Evolutionary conservation across 805 yeast genomes (phyloP).

Genomic region (Millerago galiae): DNA sequence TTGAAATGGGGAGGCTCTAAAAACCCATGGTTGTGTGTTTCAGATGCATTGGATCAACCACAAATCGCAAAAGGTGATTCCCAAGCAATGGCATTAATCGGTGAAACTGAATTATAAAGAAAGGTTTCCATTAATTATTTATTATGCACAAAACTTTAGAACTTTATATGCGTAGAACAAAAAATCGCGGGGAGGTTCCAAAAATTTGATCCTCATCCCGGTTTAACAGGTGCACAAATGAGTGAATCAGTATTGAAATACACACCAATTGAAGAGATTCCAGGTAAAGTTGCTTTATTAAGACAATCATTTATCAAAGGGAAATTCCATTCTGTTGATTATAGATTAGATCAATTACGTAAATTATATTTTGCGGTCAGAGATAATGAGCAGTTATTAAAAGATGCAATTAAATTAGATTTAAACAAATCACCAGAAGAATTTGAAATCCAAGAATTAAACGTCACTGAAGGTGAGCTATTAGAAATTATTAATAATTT

Average conservation of each 20-base stretch:
- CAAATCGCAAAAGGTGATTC: constrained; percentile 60
- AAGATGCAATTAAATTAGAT: constrained; percentile 57
- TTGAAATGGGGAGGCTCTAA: constrained; percentile 91
- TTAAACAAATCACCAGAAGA: constrained; percentile 62
- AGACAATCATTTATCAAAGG: constrained; percentile 31
- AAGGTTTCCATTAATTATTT: background rate
- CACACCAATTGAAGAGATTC: constrained; percentile 6
- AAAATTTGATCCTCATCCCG: background rate
- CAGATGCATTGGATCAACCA: constrained; percentile 66
- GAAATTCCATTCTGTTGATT: constrained; percentile 44
- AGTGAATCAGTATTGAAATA: constrained; percentile 1
- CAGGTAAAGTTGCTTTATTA: constrained; percentile 4
- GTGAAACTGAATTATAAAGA: constrained; percentile 25
- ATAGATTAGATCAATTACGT: constrained; percentile 56
- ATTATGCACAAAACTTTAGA: too few relatives aligned
- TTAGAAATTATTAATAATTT: constrained; percentile 52
- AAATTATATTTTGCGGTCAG: constrained; percentile 57
- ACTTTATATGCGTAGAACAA: too few relatives aligned
- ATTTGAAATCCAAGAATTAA: constrained; percentile 52
- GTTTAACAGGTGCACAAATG: background rate
- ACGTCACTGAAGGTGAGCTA: constrained; percentile 47
- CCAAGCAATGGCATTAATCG: constrained; percentile 58
- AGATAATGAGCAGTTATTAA: constrained; percentile 49
- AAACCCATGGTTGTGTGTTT: constrained; percentile 83
- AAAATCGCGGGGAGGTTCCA: background rate